Evolutionary conservation across 2,329 filamentous ascomycete genomes (phyloP).

Genomic region (Mycocentrospora acerina): DNA sequence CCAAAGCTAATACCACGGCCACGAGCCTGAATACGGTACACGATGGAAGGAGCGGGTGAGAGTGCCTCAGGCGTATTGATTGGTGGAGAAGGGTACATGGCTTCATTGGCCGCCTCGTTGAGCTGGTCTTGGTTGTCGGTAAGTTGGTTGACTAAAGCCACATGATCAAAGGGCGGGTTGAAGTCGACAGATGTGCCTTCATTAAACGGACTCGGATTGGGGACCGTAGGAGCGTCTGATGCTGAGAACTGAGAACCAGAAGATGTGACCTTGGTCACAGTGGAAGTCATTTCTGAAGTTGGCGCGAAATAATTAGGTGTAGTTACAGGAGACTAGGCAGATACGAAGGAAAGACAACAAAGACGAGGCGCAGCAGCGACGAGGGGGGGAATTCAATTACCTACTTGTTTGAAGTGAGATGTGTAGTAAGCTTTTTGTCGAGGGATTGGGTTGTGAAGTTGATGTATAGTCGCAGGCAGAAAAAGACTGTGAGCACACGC

Average conservation of each 20-base stretch:
- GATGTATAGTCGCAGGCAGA: too few relatives aligned
- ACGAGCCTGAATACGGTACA: conserved; percentile 15
- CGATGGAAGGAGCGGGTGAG: conserved; percentile 31
- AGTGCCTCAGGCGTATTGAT: conserved; percentile 31
- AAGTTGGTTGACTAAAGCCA: conserved; percentile 29
- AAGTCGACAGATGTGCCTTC: conserved; percentile 19
- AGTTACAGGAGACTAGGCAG: neutral
- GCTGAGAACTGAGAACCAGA: conserved; percentile 20
- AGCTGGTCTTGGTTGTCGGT: conserved; percentile 31
- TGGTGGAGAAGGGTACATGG: conserved; percentile 33
- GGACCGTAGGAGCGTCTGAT: conserved; percentile 20
- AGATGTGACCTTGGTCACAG: conserved; percentile 18
- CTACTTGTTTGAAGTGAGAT: too few relatives aligned
- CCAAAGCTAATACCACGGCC: conserved; percentile 62
- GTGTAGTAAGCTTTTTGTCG: too few relatives aligned
- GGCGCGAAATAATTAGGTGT: neutral
- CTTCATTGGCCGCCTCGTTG: conserved; percentile 33
- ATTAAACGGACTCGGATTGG: conserved; percentile 28
- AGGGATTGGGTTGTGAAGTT: neutral
- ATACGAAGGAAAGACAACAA: too few relatives aligned
- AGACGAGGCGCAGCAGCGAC: too few relatives aligned
- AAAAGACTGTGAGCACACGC: neutral
- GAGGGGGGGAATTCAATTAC: too few relatives aligned
- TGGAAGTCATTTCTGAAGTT: conserved; percentile 6
- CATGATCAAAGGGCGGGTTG: conserved; percentile 23